Evolutionary conservation across 225 moss, liverwort and hornwort species (phyloP).

Genomic region (Climacium dendroides): DNA sequence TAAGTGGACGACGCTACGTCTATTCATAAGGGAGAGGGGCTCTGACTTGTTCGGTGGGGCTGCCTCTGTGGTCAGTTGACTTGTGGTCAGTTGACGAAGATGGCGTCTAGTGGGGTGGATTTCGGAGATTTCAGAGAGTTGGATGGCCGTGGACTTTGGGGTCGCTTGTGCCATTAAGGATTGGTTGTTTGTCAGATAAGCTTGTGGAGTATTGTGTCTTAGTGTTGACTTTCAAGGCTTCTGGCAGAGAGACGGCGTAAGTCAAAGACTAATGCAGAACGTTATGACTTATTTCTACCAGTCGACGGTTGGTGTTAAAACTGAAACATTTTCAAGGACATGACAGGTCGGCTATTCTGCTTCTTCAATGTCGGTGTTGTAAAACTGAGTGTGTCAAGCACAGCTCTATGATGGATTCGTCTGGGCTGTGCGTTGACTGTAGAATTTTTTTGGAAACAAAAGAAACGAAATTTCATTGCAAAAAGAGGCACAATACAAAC

Average conservation of each 20-base stretch:
- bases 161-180: not conserved
- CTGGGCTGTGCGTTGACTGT: not conserved
- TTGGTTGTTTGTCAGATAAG: not conserved
- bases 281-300: not conserved
- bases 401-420: not conserved
- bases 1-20: not conserved
- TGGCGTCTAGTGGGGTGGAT: not conserved
- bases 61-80: not conserved
- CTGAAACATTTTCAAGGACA: not conserved
- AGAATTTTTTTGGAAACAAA: too few relatives aligned
- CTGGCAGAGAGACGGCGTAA: not conserved
- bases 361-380: not conserved
- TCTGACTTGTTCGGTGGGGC: conserved; percentile 5
- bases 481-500: too few relatives aligned
- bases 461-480: too few relatives aligned
- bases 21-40: not conserved
- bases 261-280: not conserved
- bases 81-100: not conserved
- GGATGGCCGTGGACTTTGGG: conserved; percentile 4
- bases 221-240: not conserved
- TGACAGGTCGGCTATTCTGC: not conserved
- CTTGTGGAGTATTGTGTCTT: not conserved
- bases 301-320: not conserved
- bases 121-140: not conserved
- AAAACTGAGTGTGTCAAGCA: not conserved